Percentiles rank a stretch among this genome's conserved stretches.
These are phyloP conservation scores for Chlorella sorokiniana DNA, from an alignment of 139 green algal species.

Conservation along the genomic window DNA sequence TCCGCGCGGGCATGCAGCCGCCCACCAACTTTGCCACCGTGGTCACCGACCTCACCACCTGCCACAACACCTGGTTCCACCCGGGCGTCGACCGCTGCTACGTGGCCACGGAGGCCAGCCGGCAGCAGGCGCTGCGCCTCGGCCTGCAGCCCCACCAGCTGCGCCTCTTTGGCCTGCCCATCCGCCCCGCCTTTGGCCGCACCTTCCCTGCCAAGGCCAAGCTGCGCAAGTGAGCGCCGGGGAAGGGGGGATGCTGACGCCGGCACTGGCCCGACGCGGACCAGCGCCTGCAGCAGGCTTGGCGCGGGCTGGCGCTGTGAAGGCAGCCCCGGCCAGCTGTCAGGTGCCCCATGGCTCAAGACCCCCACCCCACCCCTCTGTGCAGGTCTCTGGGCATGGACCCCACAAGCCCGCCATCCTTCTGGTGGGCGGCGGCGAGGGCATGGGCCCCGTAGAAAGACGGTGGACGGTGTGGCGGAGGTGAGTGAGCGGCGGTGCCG, in stretches of 20 bases:
- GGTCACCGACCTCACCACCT: constrained; percentile 97
- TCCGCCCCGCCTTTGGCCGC: constrained; percentile 89
- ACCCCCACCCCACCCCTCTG: constrained; percentile 25
- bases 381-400: constrained; percentile 63
- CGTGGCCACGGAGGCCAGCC: constrained; percentile 74
- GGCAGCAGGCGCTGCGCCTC: constrained; percentile 49
- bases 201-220: constrained; percentile 49
- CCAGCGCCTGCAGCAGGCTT: too few relatives aligned
- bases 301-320: too few relatives aligned
- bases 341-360: too few relatives aligned
- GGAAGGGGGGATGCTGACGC: too few relatives aligned
- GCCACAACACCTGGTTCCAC: constrained; percentile 97
- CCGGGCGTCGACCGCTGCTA: constrained; percentile 73
- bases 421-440: constrained; percentile 92
- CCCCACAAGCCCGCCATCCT: constrained; percentile 63
- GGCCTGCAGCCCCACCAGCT: constrained; percentile 60
- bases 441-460: constrained; percentile 95
- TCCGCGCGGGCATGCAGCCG: constrained; percentile 49
- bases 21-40: constrained; percentile 93
- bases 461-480: constrained; percentile 74
- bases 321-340: too few relatives aligned
- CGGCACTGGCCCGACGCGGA: too few relatives aligned
- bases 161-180: constrained; percentile 85
- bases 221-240: constrained; percentile 16
- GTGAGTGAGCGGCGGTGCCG: neutral